Base-by-base conservation (phyloP, 345 rosid species). In the Passiflora organensis region DNA sequence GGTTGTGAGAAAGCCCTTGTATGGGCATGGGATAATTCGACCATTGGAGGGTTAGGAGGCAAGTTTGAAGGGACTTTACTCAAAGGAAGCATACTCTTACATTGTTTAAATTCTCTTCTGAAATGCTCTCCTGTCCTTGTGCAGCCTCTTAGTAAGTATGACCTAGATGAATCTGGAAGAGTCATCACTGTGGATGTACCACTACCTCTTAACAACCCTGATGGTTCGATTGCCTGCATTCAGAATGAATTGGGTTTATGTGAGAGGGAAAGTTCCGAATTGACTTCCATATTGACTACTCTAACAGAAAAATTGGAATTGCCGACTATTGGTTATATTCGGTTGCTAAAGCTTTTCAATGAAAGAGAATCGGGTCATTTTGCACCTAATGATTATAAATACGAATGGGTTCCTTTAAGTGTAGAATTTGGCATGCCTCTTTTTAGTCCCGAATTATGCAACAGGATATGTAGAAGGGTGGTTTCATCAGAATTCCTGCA, bases 21-120 rank as follows among this genome's bases (percentile, higher is more conserved):
- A 68, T 93, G 99, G 99, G 82, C 95, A 32, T 93, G 99, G 99
- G 99, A 93, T 84, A 94, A 85, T 68, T 86, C 95, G 15, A 67
- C 86, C 23, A 70, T 84, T 71, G 94, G 96, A 67, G 96, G 99
- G 36, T 68, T 93, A 71, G 99, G 95, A 57, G 85, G 85, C 71
- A 93, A 86, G 75, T 80, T 83, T 62, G 99, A 86, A 68, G 99
- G 99, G 49, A 84, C 81, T 72, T 78, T 93, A 74, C 96, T 93
- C 19, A 93, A 86, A 71, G 99, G 99, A 63, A 48, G 77, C 57
- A 68, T 89, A 28, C 85, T 93, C 48, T 67, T 93, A 58, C 94
- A 89, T 70, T 84, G 96, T 72, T 68, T 93, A 60, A 93, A 93
- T 75, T 93, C 95, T 42, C 91, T 93, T 71, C 95, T 93, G 59